Evolutionary conservation across 1,284 basidiomycete genomes (phyloP).

Genomic region (Mycosarcoma maydis): DNA sequence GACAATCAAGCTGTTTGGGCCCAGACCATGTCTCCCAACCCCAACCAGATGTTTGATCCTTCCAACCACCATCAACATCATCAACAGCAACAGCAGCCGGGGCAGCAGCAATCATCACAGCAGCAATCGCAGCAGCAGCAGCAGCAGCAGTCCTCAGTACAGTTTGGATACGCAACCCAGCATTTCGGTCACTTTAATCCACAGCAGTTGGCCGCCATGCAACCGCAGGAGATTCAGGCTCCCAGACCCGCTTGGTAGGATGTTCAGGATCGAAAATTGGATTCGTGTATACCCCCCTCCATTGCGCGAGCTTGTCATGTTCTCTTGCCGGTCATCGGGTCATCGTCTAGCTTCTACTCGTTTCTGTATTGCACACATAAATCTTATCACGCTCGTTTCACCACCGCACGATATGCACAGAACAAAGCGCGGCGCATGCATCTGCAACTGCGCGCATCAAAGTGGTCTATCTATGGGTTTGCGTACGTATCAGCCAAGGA

Average conservation of each 20-base stretch:
- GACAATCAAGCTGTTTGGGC: slow-evolving; percentile 28
- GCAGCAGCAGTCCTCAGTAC: slow-evolving; percentile 9
- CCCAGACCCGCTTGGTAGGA: slow-evolving; percentile 32
- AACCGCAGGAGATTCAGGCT: slow-evolving; percentile 38
- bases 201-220: slow-evolving; percentile 26
- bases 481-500: slow-evolving; percentile 25
- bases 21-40: slow-evolving; percentile 18
- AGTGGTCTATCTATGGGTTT: background rate
- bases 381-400: background rate
- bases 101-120: slow-evolving; percentile 10
- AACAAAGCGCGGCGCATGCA: background rate
- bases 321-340: background rate
- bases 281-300: background rate
- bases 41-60: slow-evolving; percentile 23
- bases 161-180: slow-evolving; percentile 16
- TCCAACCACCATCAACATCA: slow-evolving; percentile 17
- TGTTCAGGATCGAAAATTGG: background rate
- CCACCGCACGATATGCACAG: background rate
- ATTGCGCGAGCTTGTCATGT: background rate
- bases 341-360: background rate
- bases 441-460: background rate
- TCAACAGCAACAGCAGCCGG: slow-evolving; percentile 14
- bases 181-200: slow-evolving; percentile 42
- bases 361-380: background rate
- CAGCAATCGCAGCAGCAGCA: slow-evolving; percentile 11